These are phyloP conservation scores for Nicotiana obtusifolia DNA, from an alignment of 257 asterid genomes.

Conservation along the genomic window DNA sequence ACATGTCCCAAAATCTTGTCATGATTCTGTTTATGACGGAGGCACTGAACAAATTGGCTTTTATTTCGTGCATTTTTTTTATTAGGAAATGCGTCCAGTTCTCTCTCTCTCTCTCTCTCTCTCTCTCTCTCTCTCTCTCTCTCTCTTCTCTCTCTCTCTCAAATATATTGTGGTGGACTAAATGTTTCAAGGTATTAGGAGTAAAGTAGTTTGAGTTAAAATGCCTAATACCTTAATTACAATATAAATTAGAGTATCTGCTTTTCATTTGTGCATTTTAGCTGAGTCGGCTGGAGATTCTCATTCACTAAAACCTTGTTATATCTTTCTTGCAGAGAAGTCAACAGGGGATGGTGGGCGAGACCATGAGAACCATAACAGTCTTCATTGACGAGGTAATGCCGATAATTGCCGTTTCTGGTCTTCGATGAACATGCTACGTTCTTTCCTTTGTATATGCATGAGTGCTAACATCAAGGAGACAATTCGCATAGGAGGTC, in stretches of 20 bases:
- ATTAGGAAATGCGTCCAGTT: neutral
- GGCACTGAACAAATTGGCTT: neutral
- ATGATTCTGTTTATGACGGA: neutral
- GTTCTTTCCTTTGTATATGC: neutral
- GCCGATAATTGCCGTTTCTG: neutral
- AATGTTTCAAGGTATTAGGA: neutral
- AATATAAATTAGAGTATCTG: neutral
- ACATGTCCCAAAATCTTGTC: neutral
- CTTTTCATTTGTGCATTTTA: neutral
- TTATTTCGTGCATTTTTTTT: neutral
- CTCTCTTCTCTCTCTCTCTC: no score
- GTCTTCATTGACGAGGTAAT: constrained; percentile 1
- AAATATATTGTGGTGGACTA: neutral
- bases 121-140: neutral
- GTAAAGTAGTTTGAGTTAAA: neutral
- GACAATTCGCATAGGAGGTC: neutral
- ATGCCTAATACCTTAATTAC: neutral
- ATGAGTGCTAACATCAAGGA: neutral
- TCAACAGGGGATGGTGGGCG: neutral
- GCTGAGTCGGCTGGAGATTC: neutral
- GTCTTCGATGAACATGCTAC: neutral
- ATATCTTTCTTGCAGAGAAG: neutral
- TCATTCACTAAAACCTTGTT: neutral
- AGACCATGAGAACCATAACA: neutral
- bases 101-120: neutral